Conservation (phyloP, 192 early-diverging fungal genomes). For the Podila verticillata region DNA sequence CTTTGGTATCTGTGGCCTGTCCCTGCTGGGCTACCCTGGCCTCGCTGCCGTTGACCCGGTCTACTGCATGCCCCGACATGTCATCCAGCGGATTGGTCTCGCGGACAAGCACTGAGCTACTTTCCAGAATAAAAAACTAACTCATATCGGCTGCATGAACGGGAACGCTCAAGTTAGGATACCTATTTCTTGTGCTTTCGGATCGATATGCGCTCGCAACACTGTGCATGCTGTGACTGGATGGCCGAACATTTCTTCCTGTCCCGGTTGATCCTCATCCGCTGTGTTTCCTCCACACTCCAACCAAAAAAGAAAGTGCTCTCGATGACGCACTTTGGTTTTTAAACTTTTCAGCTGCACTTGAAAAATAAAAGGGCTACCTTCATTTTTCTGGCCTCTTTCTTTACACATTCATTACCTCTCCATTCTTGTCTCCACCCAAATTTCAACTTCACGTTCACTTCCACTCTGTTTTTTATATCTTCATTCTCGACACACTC, state of each 20-base stretch:
- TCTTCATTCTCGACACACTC: not conserved
- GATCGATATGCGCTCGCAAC: too few species aligned
- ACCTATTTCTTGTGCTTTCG: too few species aligned
- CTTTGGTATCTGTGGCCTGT: constrained; percentile 93
- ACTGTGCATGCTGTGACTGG: too few species aligned
- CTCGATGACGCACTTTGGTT: too few species aligned
- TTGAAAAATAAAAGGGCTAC: not conserved
- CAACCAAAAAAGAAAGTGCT: too few species aligned
- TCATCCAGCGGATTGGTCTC: constrained; percentile 67
- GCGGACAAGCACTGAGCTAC: constrained; percentile 38
- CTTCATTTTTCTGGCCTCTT: not conserved
- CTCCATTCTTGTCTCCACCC: not conserved
- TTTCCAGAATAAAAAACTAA: not conserved
- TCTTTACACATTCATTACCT: not conserved
- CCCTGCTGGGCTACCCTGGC: constrained; percentile 81
- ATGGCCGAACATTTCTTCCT: too few species aligned
- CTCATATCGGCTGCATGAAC: not conserved
- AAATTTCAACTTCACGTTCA: not conserved
- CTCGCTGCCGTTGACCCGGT: constrained; percentile 87
- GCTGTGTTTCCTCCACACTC: too few species aligned
- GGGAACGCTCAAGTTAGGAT: too few species aligned
- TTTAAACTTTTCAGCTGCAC: too few species aligned
- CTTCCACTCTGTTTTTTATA: not conserved
- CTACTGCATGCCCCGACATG: constrained; percentile 85
- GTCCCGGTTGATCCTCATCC: too few species aligned